A percentile compares a stretch with the other conserved stretches of the same genome.
Evolutionary conservation across 2,329 filamentous ascomycete genomes (phyloP).

Genomic region (Clonostachys byssicola): DNA sequence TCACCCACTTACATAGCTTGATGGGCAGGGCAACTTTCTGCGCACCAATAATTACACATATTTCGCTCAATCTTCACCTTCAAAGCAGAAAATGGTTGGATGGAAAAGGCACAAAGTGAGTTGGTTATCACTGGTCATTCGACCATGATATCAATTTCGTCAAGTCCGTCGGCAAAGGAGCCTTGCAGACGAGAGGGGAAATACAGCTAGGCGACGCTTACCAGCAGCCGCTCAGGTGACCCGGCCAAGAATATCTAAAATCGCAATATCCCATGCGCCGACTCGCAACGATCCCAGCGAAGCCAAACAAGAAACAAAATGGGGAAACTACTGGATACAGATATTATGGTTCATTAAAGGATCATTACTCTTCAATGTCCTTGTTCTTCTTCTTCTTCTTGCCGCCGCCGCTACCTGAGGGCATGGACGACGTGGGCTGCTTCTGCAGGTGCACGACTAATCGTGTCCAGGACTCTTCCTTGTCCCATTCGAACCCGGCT

Average conservation of each 20-base stretch:
- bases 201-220: neutral
- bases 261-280: slow-evolving; percentile 37
- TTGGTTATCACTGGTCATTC: too few relatives aligned
- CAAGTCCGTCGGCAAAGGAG: too few relatives aligned
- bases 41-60: too few relatives aligned
- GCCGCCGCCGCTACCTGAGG: slow-evolving; percentile 40
- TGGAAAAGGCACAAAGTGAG: too few relatives aligned
- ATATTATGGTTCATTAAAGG: slow-evolving; percentile 16
- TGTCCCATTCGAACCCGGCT: slow-evolving; percentile 94
- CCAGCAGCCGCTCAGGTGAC: slow-evolving; percentile 7
- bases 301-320: slow-evolving; percentile 26
- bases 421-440: slow-evolving; percentile 50
- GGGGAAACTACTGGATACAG: slow-evolving; percentile 33
- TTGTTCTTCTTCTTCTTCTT: slow-evolving; percentile 74
- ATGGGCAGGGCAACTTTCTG: too few relatives aligned
- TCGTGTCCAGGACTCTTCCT: slow-evolving; percentile 83
- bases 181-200: too few relatives aligned
- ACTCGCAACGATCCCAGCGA: slow-evolving; percentile 32
- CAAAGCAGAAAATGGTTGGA: too few relatives aligned
- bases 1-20: too few relatives aligned
- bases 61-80: too few relatives aligned
- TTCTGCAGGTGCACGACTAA: slow-evolving; percentile 83
- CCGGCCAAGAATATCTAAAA: slow-evolving; percentile 31
- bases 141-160: too few relatives aligned
- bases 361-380: slow-evolving; percentile 31